phyloP scores from a whole-genome alignment of 2,329 filamentous ascomycete genomes.

The Tolypocladium ophioglossoides region DNA sequence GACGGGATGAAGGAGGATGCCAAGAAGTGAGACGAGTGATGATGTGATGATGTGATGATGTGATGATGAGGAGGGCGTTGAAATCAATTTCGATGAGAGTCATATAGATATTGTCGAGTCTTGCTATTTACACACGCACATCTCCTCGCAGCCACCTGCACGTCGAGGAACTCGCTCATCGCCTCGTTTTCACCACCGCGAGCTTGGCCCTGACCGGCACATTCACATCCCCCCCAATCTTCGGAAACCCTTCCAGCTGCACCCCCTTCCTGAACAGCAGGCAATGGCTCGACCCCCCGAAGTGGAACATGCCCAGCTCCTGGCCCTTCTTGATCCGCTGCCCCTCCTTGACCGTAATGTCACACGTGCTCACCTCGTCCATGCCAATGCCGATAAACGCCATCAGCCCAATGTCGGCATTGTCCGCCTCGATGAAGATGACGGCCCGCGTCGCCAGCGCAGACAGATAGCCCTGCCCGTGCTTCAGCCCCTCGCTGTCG shows the following conservation, averaged over 20 bases:
- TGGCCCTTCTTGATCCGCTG: conserved; percentile 59
- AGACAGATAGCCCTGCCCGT: conserved; percentile 56
- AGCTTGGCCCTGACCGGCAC: conserved; percentile 27
- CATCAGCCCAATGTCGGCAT: conserved; percentile 56
- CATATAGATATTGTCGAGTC: background rate
- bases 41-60: background rate
- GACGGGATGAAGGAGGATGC: conserved; percentile 58
- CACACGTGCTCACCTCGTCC: conserved; percentile 66
- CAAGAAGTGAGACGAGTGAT: conserved; percentile 27
- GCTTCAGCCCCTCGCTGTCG: conserved; percentile 29
- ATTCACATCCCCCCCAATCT: conserved; percentile 24
- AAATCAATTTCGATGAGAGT: background rate
- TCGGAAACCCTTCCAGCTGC: conserved; percentile 29
- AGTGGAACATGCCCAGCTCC: conserved; percentile 70
- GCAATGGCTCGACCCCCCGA: conserved; percentile 62
- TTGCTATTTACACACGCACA: no score
- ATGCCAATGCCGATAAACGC: conserved; percentile 64
- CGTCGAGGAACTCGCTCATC: no score
- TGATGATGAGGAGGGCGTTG: no score
- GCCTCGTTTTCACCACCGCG: conserved; percentile 17
- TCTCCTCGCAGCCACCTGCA: no score
- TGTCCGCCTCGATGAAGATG: conserved; percentile 61
- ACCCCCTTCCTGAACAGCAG: conserved; percentile 53
- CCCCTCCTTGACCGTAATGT: conserved; percentile 57
- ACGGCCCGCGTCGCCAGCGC: conserved; percentile 58